Conservation (phyloP, 2,329 filamentous ascomycete genomes). For the Talaromyces sp. region DNA sequence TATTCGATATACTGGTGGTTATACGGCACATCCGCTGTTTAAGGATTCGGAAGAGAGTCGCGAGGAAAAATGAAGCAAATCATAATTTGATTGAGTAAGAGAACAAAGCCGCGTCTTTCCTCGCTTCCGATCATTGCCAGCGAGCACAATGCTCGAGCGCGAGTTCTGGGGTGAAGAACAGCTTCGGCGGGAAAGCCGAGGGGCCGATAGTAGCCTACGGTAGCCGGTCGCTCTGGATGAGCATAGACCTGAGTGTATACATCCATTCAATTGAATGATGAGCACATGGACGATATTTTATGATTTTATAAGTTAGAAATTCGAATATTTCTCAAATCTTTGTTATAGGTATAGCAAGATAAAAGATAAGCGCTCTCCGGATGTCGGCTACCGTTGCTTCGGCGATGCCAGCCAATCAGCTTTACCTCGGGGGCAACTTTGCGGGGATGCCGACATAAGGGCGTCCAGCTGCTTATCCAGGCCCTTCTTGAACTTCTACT, state of each 20-base stretch:
- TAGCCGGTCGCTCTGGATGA: not conserved
- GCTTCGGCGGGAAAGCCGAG: not conserved
- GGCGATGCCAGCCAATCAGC: constrained; percentile 7
- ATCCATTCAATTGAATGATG: not conserved
- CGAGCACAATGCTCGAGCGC: no score
- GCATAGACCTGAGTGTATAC: not conserved
- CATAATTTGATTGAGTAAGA: no score
- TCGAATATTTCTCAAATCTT: no score
- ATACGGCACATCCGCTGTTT: no score
- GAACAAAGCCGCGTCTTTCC: no score
- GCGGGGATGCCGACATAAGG: not conserved
- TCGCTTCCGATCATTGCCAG: no score
- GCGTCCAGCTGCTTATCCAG: not conserved
- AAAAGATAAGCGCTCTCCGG: not conserved
- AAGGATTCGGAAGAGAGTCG: not conserved
- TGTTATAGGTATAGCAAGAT: no score
- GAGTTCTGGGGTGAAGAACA: not conserved
- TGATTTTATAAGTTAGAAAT: no score
- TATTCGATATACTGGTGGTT: no score
- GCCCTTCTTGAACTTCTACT: not conserved
- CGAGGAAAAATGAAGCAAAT: not conserved
- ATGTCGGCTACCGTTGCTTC: not conserved
- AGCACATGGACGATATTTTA: not conserved
- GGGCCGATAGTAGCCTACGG: not conserved
- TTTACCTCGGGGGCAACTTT: not conserved